Evolutionary conservation across 139 green algal genomes (phyloP).

Genomic region (Chlorella sp.): DNA sequence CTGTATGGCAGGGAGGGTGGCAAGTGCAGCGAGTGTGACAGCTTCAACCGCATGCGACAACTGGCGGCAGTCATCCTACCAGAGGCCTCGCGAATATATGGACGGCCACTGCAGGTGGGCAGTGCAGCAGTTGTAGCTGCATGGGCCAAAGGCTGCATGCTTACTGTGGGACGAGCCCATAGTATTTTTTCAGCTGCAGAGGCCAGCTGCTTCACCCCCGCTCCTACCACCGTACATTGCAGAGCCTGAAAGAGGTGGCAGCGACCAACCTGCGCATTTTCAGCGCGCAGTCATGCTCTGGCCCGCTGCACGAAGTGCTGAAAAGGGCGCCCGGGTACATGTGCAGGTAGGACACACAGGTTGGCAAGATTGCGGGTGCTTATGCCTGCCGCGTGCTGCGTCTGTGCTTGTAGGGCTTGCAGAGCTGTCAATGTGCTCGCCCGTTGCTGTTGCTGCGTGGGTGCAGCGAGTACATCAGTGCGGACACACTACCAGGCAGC

Average conservation of each 20-base stretch:
- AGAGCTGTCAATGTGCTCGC: too few species aligned
- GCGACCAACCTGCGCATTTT: constrained; percentile 9
- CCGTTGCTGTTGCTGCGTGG: too few species aligned
- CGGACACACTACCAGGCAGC: background rate
- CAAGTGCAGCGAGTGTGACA: constrained; percentile 2
- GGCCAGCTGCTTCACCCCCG: too few species aligned
- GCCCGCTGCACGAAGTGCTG: constrained; percentile 23
- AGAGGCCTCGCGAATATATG: constrained; percentile 10
- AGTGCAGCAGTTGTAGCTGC: too few species aligned
- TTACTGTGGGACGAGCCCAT: too few species aligned
- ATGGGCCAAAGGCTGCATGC: too few species aligned
- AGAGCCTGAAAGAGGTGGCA: constrained; percentile 16
- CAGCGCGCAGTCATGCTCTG: constrained; percentile 27
- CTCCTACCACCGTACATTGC: background rate
- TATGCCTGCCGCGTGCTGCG: too few species aligned
- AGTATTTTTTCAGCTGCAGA: too few species aligned
- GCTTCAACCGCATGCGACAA: constrained; percentile 26
- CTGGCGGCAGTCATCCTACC: constrained; percentile 8
- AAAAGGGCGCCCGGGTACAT: constrained; percentile 1
- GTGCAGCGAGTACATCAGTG: constrained; percentile 34
- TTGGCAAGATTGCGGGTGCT: too few species aligned
- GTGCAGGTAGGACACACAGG: constrained; percentile 11
- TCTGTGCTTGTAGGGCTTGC: too few species aligned
- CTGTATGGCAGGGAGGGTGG: constrained; percentile 2
- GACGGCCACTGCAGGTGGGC: background rate